A percentile compares a stretch with the other conserved stretches of the same genome.
These are phyloP conservation scores for Trichoderma orchidacearum DNA, from an alignment of 495 filamentous ascomycete species.

Conservation along the genomic window DNA sequence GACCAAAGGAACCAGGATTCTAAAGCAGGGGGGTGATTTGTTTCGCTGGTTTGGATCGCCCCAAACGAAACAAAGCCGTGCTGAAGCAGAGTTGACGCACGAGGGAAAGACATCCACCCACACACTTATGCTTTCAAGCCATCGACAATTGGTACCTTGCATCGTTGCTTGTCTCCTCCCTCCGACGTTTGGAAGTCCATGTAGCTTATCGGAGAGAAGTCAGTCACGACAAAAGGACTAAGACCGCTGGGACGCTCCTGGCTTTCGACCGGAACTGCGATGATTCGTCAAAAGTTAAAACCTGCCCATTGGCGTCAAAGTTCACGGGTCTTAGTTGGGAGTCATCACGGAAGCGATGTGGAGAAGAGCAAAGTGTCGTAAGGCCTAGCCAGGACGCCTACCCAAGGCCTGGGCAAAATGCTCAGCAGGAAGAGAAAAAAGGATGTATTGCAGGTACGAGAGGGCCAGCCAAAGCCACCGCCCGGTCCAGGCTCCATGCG, in stretches of 20 bases:
- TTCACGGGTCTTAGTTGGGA: not conserved
- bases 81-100: not conserved
- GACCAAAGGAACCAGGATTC: not conserved
- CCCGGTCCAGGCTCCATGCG: constrained; percentile 1
- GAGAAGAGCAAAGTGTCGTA: not conserved
- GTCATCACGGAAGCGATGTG: not conserved
- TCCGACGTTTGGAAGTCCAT: not conserved
- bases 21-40: not conserved
- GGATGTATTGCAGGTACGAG: not conserved
- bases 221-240: not conserved
- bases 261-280: too few species aligned
- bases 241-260: too few species aligned
- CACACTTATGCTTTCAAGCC: not conserved
- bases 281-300: not conserved
- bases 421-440: not conserved
- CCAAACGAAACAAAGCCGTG: not conserved
- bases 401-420: too few species aligned
- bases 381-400: not conserved
- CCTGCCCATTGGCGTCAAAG: not conserved
- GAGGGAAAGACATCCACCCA: not conserved
- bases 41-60: not conserved
- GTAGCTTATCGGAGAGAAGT: not conserved
- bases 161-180: not conserved
- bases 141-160: not conserved
- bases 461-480: not conserved